Conservation (phyloP, 352 stramenopile species). For the Pythium dissimile region DNA sequence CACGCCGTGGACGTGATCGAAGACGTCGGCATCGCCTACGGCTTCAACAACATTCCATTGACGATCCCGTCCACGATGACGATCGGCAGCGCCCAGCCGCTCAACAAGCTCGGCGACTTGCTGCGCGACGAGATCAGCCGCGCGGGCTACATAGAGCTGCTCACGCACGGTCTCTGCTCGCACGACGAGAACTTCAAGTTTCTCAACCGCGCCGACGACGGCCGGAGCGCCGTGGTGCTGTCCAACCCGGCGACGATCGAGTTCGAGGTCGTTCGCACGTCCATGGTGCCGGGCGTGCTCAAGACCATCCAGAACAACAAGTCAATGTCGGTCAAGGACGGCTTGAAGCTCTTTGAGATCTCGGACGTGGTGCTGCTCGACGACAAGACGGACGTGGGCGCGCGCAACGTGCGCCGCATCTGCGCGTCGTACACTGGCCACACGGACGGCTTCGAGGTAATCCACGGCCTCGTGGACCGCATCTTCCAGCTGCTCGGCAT, state of each 20-base stretch:
- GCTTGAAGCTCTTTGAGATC: constrained; percentile 99
- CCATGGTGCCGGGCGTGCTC: constrained; percentile 96
- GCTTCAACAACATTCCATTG: constrained; percentile 99
- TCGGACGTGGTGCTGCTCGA: constrained; percentile 98
- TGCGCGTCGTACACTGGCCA: constrained; percentile 96
- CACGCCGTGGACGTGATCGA: constrained; percentile 99
- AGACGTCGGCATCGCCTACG: constrained; percentile 99
- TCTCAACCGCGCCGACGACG: constrained; percentile 82
- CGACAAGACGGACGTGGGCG: constrained; percentile 90
- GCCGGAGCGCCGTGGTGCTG: constrained; percentile 90
- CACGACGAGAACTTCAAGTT: constrained; percentile 98
- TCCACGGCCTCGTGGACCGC: constrained; percentile 98
- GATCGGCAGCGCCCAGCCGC: constrained; percentile 93
- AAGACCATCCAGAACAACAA: constrained; percentile 99
- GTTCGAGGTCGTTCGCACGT: constrained; percentile 99
- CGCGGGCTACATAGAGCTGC: constrained; percentile 97
- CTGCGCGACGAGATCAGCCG: constrained; percentile 97
- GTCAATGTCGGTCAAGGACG: constrained; percentile 93
- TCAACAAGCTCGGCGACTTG: constrained; percentile 98
- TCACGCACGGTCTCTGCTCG: constrained; percentile 97
- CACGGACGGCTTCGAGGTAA: constrained; percentile 98
- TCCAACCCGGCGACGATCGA: constrained; percentile 99
- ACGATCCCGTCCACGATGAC: constrained; percentile 94
- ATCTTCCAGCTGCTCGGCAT: constrained; percentile 98
- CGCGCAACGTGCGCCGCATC: constrained; percentile 94